These are phyloP conservation scores for Amanita fuliginea DNA, from an alignment of 768 basidiomycete genomes.

Conservation along the genomic window DNA sequence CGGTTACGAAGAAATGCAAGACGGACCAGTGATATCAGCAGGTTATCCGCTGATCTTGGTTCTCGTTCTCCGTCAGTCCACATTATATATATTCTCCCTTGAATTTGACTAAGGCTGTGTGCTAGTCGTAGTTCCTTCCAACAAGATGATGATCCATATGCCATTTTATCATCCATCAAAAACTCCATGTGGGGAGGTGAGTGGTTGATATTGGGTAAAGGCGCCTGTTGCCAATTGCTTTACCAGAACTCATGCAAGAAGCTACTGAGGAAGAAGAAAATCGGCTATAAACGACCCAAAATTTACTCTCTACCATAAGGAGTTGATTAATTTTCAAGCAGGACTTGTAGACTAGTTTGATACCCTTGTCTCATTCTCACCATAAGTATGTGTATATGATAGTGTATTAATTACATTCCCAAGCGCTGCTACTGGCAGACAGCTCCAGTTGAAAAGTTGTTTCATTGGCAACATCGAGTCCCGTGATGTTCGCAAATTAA, in stretches of 20 bases:
- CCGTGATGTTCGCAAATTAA: too few relatives aligned
- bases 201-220: slow-evolving; percentile 14
- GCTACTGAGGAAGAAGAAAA: slow-evolving; percentile 18
- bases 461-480: too few relatives aligned
- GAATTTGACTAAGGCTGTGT: neutral
- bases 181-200: slow-evolving; percentile 65
- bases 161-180: slow-evolving; percentile 47
- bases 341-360: slow-evolving; percentile 2
- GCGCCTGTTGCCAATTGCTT: neutral
- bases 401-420: too few relatives aligned
- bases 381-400: neutral
- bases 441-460: neutral
- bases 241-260: slow-evolving; percentile 20
- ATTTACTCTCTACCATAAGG: neutral
- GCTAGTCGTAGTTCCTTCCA: slow-evolving; percentile 27
- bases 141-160: slow-evolving; percentile 32
- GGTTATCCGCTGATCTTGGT: slow-evolving; percentile 41
- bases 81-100: neutral
- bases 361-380: neutral
- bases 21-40: slow-evolving; percentile 48
- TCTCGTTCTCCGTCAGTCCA: slow-evolving; percentile 36
- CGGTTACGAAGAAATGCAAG: slow-evolving; percentile 44
- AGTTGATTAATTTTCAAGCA: neutral
- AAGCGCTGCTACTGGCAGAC: too few relatives aligned
- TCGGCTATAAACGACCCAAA: neutral